Evolutionary conservation across 768 basidiomycete species (phyloP), one percentile per base, ranked within the genome.

Genomic region (Tulasnella sp.): DNA sequence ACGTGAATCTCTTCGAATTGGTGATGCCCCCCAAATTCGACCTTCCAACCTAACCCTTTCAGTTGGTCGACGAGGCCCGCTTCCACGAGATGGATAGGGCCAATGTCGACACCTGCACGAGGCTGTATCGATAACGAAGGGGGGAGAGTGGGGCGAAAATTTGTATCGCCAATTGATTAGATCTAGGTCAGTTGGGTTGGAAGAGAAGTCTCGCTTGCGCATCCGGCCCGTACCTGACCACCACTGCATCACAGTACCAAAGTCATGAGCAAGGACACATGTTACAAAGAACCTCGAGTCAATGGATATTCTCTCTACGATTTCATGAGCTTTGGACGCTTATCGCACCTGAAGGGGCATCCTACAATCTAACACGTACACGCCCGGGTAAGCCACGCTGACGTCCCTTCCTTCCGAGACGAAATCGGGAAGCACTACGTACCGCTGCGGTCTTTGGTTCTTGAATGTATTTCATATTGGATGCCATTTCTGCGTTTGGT

Each of bases 1-100:
- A 88, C 85, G 32, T 87, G 86, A 80, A 94, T 88, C 67, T 91
- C 91, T 83, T 94, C 92, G 81, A 96, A 98, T 80, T 92, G 91
- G 83, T 96, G 92, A 82, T 95, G 93, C 0, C 95, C 94, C 79
- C 95, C 91, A 84, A 97, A 98, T 70, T 90, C 85, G 80, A 98
- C 96, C 51, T 90, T 87, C 95, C 95, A 98, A 57, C 94, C 95
- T 23, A 98, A 89, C 3, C 86, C 86, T 70, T 88, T 84, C 46
- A 98, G 88, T 82, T 97, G 94, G 7, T 88, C 83, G 48, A 93
- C 82, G 69, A 99, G 89, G 4, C 97, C 96, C 0, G 93, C 93
- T 83, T 95, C 86, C 72, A 98, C 91, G 80, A 99, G 89, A 82
- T 91, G 90, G 80, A 96, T 95, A 2, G 97, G 96, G 39, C 92